phyloP scores from a whole-genome alignment of 352 stramenopile species.

The Phytopythium helicoides region DNA sequence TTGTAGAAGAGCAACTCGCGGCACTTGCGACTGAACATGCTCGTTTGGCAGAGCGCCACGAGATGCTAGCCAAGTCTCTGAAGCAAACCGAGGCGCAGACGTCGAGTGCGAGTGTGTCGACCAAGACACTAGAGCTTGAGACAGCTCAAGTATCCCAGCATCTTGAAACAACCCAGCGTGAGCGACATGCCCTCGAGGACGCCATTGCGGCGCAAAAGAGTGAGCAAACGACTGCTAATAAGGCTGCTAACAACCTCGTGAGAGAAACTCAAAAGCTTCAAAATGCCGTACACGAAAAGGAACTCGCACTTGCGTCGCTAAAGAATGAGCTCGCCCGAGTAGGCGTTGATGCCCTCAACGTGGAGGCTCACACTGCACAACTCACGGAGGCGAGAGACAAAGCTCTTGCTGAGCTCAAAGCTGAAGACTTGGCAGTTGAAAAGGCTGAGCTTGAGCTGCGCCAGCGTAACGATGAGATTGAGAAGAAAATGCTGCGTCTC shows the following conservation, averaged over 20 bases:
- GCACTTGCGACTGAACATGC: conserved; percentile 65
- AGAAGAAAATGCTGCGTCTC: conserved; percentile 94
- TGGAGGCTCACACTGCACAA: conserved; percentile 85
- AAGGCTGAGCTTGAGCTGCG: conserved; percentile 93
- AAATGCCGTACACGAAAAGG: conserved; percentile 80
- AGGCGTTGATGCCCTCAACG: conserved; percentile 91
- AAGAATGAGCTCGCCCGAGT: conserved; percentile 94
- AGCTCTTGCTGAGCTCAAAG: conserved; percentile 80
- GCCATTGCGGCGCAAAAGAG: conserved; percentile 81
- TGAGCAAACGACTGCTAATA: conserved; percentile 87
- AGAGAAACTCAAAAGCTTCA: conserved; percentile 76
- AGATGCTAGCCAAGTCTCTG: conserved; percentile 87
- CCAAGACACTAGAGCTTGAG: conserved; percentile 75
- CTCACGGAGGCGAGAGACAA: conserved; percentile 83
- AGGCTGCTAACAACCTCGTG: conserved; percentile 90
- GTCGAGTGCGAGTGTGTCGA: conserved; percentile 49
- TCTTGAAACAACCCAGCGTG: conserved; percentile 83
- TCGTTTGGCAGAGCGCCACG: conserved; percentile 73
- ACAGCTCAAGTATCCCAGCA: conserved; percentile 64
- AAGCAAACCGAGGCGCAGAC: conserved; percentile 86
- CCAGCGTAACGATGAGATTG: conserved; percentile 94
- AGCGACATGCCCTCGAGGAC: conserved; percentile 88
- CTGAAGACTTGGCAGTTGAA: conserved; percentile 87
- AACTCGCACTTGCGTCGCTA: conserved; percentile 84
- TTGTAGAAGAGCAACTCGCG: conserved; percentile 66